These are phyloP conservation scores for Salisapilia sapeloensis DNA, from an alignment of 352 stramenopile species.

Conservation along the genomic window DNA sequence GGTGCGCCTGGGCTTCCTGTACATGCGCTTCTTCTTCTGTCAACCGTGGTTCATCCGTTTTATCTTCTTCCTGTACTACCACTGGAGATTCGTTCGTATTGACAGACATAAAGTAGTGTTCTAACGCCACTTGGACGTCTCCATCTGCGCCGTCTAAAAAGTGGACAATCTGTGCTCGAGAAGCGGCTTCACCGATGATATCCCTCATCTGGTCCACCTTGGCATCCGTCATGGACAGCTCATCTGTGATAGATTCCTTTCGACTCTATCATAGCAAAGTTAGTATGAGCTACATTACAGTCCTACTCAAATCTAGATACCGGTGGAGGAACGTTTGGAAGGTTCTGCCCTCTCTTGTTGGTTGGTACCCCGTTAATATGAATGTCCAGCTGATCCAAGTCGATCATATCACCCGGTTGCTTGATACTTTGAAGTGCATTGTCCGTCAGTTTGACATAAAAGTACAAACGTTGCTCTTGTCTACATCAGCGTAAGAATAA, in stretches of 20 bases:
- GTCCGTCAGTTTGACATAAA: conserved; percentile 67
- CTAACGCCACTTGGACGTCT: conserved; percentile 68
- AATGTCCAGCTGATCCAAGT: conserved; percentile 45
- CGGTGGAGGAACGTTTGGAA: no score
- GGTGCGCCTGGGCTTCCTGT: conserved; percentile 14
- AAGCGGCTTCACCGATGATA: conserved; percentile 60
- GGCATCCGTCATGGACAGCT: conserved; percentile 44
- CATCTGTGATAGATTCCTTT: conserved; percentile 40
- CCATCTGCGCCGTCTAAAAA: conserved; percentile 68
- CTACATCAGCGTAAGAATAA: conserved; percentile 5
- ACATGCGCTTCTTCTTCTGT: conserved; percentile 12
- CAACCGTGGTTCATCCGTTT: conserved; percentile 1
- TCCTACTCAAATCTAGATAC: no score
- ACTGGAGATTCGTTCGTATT: conserved; percentile 16
- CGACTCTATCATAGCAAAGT: conserved; percentile 5
- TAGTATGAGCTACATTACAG: background rate
- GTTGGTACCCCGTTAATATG: conserved; percentile 47
- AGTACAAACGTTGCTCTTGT: conserved; percentile 42
- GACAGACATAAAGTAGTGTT: conserved; percentile 82
- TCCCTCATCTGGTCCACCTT: conserved; percentile 78
- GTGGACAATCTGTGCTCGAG: conserved; percentile 44
- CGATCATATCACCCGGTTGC: conserved; percentile 30
- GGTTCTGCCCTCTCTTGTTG: no score
- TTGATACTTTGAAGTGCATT: conserved; percentile 55
- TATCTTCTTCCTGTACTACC: background rate